A percentile compares a stretch with the other conserved stretches of the same genome.
These are phyloP conservation scores for Coniosporium apollinis DNA, from an alignment of 495 filamentous ascomycete species.

Conservation along the genomic window DNA sequence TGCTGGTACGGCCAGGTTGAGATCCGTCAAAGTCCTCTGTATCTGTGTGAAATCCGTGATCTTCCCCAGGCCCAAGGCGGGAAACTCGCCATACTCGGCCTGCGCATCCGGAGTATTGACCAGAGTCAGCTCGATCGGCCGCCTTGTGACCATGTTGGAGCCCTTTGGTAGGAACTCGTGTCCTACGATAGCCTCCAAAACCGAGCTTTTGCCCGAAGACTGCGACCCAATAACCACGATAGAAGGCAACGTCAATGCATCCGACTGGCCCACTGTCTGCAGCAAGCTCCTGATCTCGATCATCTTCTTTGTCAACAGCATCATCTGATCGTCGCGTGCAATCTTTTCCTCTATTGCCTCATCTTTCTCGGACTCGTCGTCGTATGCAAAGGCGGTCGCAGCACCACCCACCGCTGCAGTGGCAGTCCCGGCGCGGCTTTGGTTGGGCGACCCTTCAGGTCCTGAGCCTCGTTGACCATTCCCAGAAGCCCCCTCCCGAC, in stretches of 20 bases:
- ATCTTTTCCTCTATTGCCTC: conserved; percentile 33
- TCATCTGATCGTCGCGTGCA: conserved; percentile 96
- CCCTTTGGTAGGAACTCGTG: conserved; percentile 98
- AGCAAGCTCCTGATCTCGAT: conserved; percentile 93
- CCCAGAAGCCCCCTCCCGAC: conserved; percentile 25
- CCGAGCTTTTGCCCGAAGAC: conserved; percentile 95
- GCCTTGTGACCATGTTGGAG: conserved; percentile 92
- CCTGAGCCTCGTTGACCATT: conserved; percentile 25
- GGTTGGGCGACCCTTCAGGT: conserved; percentile 40
- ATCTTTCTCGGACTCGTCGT: conserved; percentile 56
- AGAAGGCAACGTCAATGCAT: conserved; percentile 69
- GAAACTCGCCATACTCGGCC: conserved; percentile 94
- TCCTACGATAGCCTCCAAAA: conserved; percentile 91
- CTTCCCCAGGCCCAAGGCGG: conserved; percentile 74
- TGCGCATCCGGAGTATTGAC: conserved; percentile 85
- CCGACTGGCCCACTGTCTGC: conserved; percentile 78
- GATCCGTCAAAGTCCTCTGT: conserved; percentile 81
- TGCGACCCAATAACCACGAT: conserved; percentile 98
- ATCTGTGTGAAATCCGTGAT: conserved; percentile 88
- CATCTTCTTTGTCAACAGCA: conserved; percentile 98
- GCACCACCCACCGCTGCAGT: conserved; percentile 37
- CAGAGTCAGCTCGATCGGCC: conserved; percentile 91
- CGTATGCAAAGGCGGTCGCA: conserved; percentile 54
- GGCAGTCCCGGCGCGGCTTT: conserved; percentile 39
- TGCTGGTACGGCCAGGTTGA: conserved; percentile 85